A percentile compares a stretch with the other conserved stretches of the same genome.
Evolutionary conservation across 495 filamentous ascomycete genomes (phyloP).

Genomic region (Immersiella caudata): DNA sequence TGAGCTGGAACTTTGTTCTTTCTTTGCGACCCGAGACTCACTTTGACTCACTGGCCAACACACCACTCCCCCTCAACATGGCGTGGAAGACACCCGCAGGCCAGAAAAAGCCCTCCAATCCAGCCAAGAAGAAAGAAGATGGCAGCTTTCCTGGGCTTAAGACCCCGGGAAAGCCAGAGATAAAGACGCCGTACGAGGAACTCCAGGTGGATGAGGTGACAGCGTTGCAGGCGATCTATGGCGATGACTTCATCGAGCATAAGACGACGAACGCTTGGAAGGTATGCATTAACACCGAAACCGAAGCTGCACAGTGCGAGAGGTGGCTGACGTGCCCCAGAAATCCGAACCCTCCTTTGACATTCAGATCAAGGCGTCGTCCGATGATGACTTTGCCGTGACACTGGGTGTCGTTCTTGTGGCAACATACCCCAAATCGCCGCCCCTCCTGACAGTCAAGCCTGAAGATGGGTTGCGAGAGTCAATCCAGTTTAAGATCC

Average conservation of each 20-base stretch:
- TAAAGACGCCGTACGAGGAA: constrained; percentile 73
- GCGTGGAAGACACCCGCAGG: constrained; percentile 46
- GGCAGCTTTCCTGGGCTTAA: constrained; percentile 47
- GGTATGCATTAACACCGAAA: constrained; percentile 46
- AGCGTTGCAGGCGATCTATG: constrained; percentile 86
- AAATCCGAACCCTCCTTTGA: constrained; percentile 83
- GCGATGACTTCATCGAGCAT: constrained; percentile 83
- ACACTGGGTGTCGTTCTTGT: constrained; percentile 73
- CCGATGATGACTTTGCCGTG: constrained; percentile 66
- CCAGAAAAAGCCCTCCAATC: constrained; percentile 45
- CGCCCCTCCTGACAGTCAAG: constrained; percentile 73
- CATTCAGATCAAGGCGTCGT: constrained; percentile 71
- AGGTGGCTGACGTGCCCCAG: constrained; percentile 37
- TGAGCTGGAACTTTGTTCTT: neutral
- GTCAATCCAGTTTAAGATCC: constrained; percentile 65
- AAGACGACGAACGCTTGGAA: constrained; percentile 82
- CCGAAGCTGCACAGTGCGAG: constrained; percentile 1
- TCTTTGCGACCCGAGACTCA: constrained; percentile 9
- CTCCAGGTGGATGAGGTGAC: constrained; percentile 87
- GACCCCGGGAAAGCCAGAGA: constrained; percentile 35
- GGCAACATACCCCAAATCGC: constrained; percentile 89
- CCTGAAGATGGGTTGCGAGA: constrained; percentile 63
- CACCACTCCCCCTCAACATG: constrained; percentile 35
- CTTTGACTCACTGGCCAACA: neutral
- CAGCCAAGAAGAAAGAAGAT: constrained; percentile 39